Evolutionary conservation across 768 basidiomycete genomes (phyloP).

Genomic region (Gloeopeniophorella convolvens): DNA sequence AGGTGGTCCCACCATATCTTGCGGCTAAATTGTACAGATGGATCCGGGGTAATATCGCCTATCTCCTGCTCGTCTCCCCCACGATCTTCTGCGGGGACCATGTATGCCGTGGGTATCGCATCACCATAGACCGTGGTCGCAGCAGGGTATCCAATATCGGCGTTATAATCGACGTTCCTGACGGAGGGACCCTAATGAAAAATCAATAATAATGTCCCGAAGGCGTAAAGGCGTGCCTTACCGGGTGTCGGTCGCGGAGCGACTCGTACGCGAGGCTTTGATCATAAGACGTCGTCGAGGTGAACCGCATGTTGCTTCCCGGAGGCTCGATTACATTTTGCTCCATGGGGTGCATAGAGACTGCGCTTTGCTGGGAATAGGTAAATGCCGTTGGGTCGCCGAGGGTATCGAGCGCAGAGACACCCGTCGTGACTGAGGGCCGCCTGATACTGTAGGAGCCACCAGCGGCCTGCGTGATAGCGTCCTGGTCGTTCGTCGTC

Average conservation of each 20-base stretch:
- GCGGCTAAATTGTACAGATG: slow-evolving; percentile 59
- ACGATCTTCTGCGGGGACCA: background rate
- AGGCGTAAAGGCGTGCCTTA: background rate
- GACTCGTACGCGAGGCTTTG: background rate
- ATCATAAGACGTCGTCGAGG: background rate
- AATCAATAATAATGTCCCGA: background rate
- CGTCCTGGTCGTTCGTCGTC: background rate
- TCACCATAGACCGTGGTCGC: background rate
- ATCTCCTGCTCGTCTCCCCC: slow-evolving; percentile 8
- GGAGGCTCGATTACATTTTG: background rate
- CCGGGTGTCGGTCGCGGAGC: background rate
- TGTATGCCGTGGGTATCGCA: background rate
- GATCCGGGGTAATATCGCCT: slow-evolving; percentile 34
- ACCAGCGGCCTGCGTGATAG: background rate
- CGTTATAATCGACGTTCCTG: background rate
- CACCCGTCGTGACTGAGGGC: background rate
- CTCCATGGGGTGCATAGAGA: background rate
- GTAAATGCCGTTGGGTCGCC: background rate
- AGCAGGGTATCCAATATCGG: background rate
- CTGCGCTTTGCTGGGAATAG: background rate
- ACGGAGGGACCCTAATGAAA: background rate
- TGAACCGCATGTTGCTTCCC: background rate
- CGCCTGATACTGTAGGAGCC: background rate
- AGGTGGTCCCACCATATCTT: slow-evolving; percentile 79
- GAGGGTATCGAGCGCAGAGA: background rate